These are phyloP conservation scores for Ascocoryne sarcoides DNA, from an alignment of 2,329 filamentous ascomycete species.

Conservation along the genomic window DNA sequence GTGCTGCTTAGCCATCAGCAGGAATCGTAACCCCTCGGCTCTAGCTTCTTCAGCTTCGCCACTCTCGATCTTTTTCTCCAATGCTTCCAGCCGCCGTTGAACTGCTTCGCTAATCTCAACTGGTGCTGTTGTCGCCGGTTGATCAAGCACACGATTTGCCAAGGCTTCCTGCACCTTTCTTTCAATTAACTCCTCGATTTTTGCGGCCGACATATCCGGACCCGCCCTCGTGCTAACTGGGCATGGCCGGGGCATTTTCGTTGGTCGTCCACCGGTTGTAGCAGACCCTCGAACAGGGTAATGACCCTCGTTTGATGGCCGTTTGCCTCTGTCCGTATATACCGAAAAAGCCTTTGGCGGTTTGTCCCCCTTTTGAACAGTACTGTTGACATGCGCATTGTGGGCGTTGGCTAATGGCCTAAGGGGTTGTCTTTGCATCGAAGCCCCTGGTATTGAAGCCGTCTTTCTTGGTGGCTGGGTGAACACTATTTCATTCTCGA, in stretches of 20 bases:
- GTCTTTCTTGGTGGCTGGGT: conserved; percentile 58
- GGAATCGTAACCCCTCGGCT: conserved; percentile 72
- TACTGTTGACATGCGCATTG: conserved; percentile 58
- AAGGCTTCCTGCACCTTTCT: conserved; percentile 86
- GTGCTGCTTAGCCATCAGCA: conserved; percentile 88
- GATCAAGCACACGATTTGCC: conserved; percentile 59
- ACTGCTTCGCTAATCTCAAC: conserved; percentile 64
- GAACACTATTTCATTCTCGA: conserved; percentile 91
- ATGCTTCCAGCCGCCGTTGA: conserved; percentile 68
- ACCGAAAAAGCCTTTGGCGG: conserved; percentile 80
- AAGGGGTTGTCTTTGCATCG: conserved; percentile 62
- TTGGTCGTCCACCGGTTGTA: conserved; percentile 33
- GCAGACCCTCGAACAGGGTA: neutral
- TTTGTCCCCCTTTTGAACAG: conserved; percentile 53
- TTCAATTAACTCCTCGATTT: conserved; percentile 86
- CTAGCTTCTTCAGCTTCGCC: conserved; percentile 59
- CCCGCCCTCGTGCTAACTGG: conserved; percentile 21
- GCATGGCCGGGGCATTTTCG: conserved; percentile 38
- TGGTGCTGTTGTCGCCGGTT: conserved; percentile 37
- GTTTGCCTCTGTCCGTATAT: conserved; percentile 64
- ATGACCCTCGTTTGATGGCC: conserved; percentile 22
- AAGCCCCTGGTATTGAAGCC: conserved; percentile 32
- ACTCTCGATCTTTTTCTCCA: conserved; percentile 76
- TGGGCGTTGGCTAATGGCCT: conserved; percentile 67
- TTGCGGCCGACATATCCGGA: conserved; percentile 52